These are phyloP conservation scores for Pythium diclinum DNA, from an alignment of 352 stramenopile genomes.

Conservation along the genomic window DNA sequence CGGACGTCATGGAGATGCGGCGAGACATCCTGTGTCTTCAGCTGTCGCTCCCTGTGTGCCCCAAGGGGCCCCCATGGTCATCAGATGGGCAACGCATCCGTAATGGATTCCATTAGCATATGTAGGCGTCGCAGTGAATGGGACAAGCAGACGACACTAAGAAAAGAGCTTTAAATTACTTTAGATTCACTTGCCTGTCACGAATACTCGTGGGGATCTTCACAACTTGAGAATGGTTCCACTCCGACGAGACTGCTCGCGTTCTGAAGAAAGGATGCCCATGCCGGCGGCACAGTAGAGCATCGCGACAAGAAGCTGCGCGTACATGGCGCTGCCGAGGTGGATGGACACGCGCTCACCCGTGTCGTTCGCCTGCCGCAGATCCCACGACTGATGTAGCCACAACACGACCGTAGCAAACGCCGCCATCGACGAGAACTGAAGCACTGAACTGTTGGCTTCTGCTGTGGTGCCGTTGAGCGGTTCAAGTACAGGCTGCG, in stretches of 20 bases:
- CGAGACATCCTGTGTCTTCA: background rate
- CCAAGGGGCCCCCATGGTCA: background rate
- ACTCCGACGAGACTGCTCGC: conserved; percentile 8
- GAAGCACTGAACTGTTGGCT: conserved; percentile 14
- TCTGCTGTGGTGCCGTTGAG: conserved; percentile 4
- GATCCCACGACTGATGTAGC: conserved; percentile 24
- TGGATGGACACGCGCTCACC: conserved; percentile 21
- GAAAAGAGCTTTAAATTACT: no score
- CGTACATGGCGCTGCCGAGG: conserved; percentile 20
- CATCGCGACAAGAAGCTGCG: conserved; percentile 18
- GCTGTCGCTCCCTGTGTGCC: background rate
- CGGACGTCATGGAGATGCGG: conserved; percentile 1
- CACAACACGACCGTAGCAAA: conserved; percentile 18
- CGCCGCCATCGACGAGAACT: conserved; percentile 14
- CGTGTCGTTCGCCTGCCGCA: conserved; percentile 16
- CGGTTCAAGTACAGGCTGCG: background rate
- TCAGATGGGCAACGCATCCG: no score
- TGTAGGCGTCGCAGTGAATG: background rate
- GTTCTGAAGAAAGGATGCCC: conserved; percentile 14
- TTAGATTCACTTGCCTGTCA: no score
- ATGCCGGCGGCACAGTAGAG: conserved; percentile 18
- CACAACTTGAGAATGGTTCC: conserved; percentile 18
- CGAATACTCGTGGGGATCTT: background rate
- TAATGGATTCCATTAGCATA: no score
- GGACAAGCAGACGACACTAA: no score